Conservation (phyloP, 495 filamentous ascomycete genomes). For the Aspergillus conjunctus region DNA sequence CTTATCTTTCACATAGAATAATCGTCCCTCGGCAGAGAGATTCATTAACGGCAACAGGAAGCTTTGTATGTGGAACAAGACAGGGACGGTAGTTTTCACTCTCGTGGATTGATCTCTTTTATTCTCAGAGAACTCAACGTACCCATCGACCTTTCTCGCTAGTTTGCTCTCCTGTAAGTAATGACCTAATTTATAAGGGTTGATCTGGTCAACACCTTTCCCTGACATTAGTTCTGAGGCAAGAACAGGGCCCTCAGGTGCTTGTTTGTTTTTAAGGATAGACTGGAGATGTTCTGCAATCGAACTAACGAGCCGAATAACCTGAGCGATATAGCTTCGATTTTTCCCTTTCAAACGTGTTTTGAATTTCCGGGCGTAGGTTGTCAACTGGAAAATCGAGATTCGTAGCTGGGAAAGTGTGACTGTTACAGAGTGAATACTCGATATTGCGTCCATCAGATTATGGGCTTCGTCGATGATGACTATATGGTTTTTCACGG, state of each 20-base stretch:
- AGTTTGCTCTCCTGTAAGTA: conserved; percentile 93
- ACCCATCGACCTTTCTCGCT: conserved; percentile 91
- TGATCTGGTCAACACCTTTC: conserved; percentile 93
- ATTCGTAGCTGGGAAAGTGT: conserved; percentile 69
- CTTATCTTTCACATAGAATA: conserved; percentile 71
- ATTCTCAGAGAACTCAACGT: conserved; percentile 63
- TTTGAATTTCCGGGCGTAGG: conserved; percentile 85
- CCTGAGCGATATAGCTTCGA: conserved; percentile 85
- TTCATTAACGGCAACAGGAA: conserved; percentile 87
- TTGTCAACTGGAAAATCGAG: conserved; percentile 70
- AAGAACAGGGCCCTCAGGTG: conserved; percentile 64
- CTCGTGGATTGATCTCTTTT: conserved; percentile 30
- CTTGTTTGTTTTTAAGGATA: conserved; percentile 47
- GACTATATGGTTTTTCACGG: conserved; percentile 82
- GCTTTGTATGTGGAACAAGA: conserved; percentile 79
- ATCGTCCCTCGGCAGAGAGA: conserved; percentile 79
- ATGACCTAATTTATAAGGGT: conserved; percentile 80
- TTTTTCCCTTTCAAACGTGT: conserved; percentile 91
- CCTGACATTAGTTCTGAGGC: conserved; percentile 70
- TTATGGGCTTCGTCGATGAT: conserved; percentile 98
- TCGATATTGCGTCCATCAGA: conserved; percentile 90
- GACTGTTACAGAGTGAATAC: conserved; percentile 80
- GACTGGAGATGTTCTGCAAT: conserved; percentile 63
- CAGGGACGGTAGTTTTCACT: conserved; percentile 59
- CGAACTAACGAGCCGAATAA: conserved; percentile 77